These are phyloP conservation scores for Platanthera zijinensis DNA, from an alignment of 106 monocot genomes.

Conservation along the genomic window DNA sequence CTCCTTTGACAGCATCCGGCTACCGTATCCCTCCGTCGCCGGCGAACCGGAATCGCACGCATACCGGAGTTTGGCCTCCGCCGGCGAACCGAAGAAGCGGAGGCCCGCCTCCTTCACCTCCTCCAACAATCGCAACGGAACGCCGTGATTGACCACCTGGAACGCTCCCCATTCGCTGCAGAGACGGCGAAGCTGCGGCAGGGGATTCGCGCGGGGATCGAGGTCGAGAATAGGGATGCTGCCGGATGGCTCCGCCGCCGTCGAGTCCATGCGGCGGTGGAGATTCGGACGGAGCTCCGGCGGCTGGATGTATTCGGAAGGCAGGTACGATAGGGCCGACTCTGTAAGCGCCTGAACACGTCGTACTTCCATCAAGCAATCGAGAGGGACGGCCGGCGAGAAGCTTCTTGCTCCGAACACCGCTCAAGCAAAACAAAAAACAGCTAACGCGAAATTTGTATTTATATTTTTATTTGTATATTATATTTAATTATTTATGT, in stretches of 20 bases:
- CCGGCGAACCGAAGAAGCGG: conserved; percentile 45
- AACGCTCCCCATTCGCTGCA: conserved; percentile 81
- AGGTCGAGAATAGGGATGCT: conserved; percentile 52
- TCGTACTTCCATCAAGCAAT: not conserved
- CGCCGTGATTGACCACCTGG: conserved; percentile 76
- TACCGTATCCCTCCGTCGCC: conserved; percentile 89
- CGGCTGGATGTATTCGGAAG: conserved; percentile 72
- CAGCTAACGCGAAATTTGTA: too few species aligned
- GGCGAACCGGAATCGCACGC: conserved; percentile 38
- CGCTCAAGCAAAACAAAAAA: too few species aligned
- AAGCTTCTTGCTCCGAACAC: not conserved
- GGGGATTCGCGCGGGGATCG: conserved; percentile 12
- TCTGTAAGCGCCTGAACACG: conserved; percentile 62
- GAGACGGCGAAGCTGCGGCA: conserved; percentile 17
- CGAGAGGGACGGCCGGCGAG: not conserved
- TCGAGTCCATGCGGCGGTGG: not conserved
- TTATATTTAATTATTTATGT: too few species aligned
- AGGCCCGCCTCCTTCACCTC: conserved; percentile 36
- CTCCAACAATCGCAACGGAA: conserved; percentile 31
- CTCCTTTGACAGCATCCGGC: conserved; percentile 62
- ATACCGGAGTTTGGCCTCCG: conserved; percentile 43
- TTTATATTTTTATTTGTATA: too few species aligned
- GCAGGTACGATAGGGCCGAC: conserved; percentile 36
- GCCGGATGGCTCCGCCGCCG: not conserved
- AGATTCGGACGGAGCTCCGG: conserved; percentile 33